phyloP scores from a whole-genome alignment of 2,329 filamentous ascomycete species.

The Emmonsiellopsis sp. region DNA sequence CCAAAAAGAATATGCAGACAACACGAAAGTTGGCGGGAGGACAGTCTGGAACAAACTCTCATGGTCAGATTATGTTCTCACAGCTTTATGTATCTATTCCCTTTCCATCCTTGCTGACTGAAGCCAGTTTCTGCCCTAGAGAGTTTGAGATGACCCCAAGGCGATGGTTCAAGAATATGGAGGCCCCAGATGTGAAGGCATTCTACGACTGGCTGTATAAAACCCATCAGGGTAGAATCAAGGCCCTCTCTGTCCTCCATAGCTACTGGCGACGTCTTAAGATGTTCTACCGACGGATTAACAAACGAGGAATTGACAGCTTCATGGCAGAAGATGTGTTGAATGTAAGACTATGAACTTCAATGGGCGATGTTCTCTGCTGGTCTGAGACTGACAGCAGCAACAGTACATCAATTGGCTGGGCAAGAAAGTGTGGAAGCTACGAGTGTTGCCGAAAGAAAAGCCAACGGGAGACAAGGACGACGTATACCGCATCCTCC shows the following conservation, averaged over 20 bases:
- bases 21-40: too few relatives aligned
- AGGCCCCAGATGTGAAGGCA: slow-evolving; percentile 1
- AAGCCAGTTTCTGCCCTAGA: too few relatives aligned
- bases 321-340: neutral
- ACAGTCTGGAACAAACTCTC: too few relatives aligned
- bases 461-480: neutral
- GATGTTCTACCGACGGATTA: neutral
- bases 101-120: too few relatives aligned
- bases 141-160: neutral
- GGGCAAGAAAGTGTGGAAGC: neutral
- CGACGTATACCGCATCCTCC: neutral
- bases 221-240: neutral
- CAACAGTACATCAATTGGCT: slow-evolving; percentile 1
- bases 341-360: neutral
- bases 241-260: neutral
- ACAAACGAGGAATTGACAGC: neutral
- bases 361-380: too few relatives aligned
- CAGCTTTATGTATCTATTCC: too few relatives aligned
- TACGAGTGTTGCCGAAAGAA: neutral
- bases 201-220: slow-evolving; percentile 1
- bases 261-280: slow-evolving; percentile 2
- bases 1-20: too few relatives aligned
- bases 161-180: neutral
- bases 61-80: too few relatives aligned
- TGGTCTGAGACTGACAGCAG: neutral